phyloP scores from a whole-genome alignment of 1,284 basidiomycete species.

The Entoloma clypeatum region DNA sequence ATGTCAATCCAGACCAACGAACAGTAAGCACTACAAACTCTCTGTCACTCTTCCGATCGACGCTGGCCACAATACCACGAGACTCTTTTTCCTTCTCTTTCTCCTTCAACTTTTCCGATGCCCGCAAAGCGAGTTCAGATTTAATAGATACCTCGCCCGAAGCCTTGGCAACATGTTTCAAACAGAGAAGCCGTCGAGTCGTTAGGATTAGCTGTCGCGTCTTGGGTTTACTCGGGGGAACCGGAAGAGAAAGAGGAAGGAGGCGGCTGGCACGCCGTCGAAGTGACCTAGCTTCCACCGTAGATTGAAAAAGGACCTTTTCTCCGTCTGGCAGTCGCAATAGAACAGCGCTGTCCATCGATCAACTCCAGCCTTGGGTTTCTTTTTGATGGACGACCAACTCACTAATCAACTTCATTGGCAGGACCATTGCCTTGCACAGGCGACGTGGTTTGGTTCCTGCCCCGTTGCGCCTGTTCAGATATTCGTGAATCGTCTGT shows the following conservation, averaged over 20 bases:
- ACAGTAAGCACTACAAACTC: slow-evolving; percentile 66
- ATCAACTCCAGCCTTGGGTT: no score
- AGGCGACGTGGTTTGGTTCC: slow-evolving; percentile 52
- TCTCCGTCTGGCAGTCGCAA: slow-evolving; percentile 44
- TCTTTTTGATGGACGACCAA: no score
- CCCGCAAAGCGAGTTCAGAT: slow-evolving; percentile 42
- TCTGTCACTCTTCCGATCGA: slow-evolving; percentile 51
- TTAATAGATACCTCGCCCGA: slow-evolving; percentile 39
- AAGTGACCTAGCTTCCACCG: slow-evolving; percentile 51
- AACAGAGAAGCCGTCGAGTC: slow-evolving; percentile 51
- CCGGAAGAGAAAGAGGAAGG: slow-evolving; percentile 52
- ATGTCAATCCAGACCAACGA: slow-evolving; percentile 22
- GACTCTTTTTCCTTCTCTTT: slow-evolving; percentile 40
- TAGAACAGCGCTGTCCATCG: slow-evolving; percentile 35
- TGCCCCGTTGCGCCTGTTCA: no score
- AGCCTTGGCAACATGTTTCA: slow-evolving; percentile 44
- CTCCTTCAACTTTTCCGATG: slow-evolving; percentile 27
- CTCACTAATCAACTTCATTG: slow-evolving; percentile 36
- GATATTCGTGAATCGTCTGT: no score
- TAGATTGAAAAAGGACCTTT: slow-evolving; percentile 44
- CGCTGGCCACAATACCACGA: slow-evolving; percentile 41
- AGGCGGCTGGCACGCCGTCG: slow-evolving; percentile 59
- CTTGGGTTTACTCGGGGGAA: slow-evolving; percentile 49
- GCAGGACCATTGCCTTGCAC: slow-evolving; percentile 46
- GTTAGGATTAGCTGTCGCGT: slow-evolving; percentile 57